phyloP scores from a whole-genome alignment of 202 grass and related monocot genomes.

The Setaria italica region DNA sequence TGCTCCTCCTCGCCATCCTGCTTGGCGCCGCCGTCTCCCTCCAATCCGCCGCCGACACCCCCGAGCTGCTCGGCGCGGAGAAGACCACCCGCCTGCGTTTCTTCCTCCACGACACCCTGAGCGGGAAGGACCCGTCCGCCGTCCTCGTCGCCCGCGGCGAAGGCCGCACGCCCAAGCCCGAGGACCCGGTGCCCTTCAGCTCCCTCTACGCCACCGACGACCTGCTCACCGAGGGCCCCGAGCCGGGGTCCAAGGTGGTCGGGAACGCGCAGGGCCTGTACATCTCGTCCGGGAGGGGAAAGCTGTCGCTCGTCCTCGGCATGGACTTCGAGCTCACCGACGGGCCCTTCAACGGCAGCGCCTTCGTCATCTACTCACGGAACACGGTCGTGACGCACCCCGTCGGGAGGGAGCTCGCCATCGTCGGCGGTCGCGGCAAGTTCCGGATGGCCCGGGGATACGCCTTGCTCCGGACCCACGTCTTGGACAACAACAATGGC shows the following conservation, averaged over 20 bases:
- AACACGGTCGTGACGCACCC: slow-evolving; percentile 13
- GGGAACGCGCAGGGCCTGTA: slow-evolving; percentile 60
- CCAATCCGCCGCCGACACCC: neutral
- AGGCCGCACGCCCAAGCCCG: neutral
- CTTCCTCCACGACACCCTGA: slow-evolving; percentile 64
- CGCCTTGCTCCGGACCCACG: slow-evolving; percentile 44
- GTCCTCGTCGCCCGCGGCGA: slow-evolving; percentile 18
- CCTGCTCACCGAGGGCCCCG: slow-evolving; percentile 54
- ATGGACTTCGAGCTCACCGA: slow-evolving; percentile 54
- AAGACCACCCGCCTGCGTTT: slow-evolving; percentile 56
- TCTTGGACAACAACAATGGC: slow-evolving; percentile 32
- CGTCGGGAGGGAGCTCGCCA: slow-evolving; percentile 45
- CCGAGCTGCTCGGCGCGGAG: neutral
- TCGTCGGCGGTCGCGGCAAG: slow-evolving; percentile 59
- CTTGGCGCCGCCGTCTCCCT: neutral
- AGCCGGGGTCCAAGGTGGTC: slow-evolving; percentile 39
- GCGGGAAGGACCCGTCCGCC: slow-evolving; percentile 47
- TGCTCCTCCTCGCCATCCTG: neutral
- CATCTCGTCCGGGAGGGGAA: neutral
- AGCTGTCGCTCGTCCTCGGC: slow-evolving; percentile 41
- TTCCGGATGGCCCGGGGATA: slow-evolving; percentile 60
- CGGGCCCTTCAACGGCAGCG: slow-evolving; percentile 57
- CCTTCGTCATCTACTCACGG: slow-evolving; percentile 60
- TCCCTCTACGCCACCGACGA: slow-evolving; percentile 44
- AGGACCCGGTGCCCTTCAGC: slow-evolving; percentile 47